Evolutionary conservation across 257 asterid species (phyloP).

Genomic region (Solanum ahanhuiri): DNA sequence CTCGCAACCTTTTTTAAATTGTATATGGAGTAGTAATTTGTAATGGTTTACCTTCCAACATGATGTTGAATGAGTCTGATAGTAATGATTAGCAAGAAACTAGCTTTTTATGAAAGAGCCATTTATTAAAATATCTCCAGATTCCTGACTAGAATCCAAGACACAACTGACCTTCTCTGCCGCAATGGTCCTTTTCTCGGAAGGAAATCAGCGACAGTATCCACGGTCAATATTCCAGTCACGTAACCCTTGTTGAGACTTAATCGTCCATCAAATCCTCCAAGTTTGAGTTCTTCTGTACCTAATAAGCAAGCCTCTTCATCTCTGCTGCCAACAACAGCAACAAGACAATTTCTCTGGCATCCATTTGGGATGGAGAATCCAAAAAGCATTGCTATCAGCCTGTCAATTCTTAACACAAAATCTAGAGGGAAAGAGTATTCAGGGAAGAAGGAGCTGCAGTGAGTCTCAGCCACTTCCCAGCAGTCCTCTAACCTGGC

Average conservation of each 20-base stretch:
- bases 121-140: neutral
- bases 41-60: neutral
- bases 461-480: slow-evolving; percentile 97
- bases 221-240: slow-evolving; percentile 82
- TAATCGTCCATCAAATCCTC: slow-evolving; percentile 55
- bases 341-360: slow-evolving; percentile 77
- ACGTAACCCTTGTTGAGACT: slow-evolving; percentile 64
- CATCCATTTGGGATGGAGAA: slow-evolving; percentile 85
- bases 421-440: slow-evolving; percentile 84
- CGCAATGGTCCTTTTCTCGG: slow-evolving; percentile 78
- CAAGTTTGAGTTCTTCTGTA: slow-evolving; percentile 50
- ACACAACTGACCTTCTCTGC: slow-evolving; percentile 57
- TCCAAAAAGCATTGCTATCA: slow-evolving; percentile 80
- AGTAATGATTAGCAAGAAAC: neutral
- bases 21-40: neutral
- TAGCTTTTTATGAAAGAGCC: neutral
- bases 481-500: slow-evolving; percentile 94
- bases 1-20: neutral
- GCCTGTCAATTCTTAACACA: slow-evolving; percentile 70
- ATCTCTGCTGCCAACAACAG: slow-evolving; percentile 47
- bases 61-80: neutral
- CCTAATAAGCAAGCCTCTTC: slow-evolving; percentile 41
- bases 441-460: slow-evolving; percentile 85
- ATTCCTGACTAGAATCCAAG: neutral
- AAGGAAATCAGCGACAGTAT: slow-evolving; percentile 88